These are phyloP conservation scores for Ambispora gerdemannii DNA, from an alignment of 192 early-diverging fungal species.

Conservation along the genomic window DNA sequence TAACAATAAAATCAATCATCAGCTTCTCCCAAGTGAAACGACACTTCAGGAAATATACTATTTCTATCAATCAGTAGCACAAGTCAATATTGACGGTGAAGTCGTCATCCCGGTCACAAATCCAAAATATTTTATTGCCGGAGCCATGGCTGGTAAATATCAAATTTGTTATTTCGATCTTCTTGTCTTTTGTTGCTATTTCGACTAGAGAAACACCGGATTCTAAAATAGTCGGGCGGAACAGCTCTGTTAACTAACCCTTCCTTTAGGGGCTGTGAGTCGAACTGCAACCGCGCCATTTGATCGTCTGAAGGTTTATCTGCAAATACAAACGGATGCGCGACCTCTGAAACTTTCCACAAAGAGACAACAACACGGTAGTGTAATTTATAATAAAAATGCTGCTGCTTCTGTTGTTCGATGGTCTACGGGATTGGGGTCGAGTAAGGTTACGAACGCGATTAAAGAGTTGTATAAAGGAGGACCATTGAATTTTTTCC, in stretches of 20 bases:
- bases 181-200: too few relatives aligned
- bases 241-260: not conserved
- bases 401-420: not conserved
- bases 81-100: constrained; percentile 67
- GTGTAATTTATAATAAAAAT: too few relatives aligned
- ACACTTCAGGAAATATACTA: constrained; percentile 61
- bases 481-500: constrained; percentile 65
- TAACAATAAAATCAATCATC: not conserved
- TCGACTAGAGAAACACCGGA: not conserved
- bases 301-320: constrained; percentile 68
- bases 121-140: constrained; percentile 63
- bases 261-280: constrained; percentile 48
- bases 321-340: constrained; percentile 30
- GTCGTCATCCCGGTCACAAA: constrained; percentile 56
- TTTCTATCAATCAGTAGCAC: constrained; percentile 57
- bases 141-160: constrained; percentile 64
- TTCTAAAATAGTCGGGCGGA: not conserved
- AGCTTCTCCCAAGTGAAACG: constrained; percentile 59
- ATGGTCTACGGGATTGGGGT: not conserved
- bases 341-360: constrained; percentile 32
- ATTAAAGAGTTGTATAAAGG: constrained; percentile 65
- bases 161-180: too few relatives aligned
- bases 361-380: too few relatives aligned
- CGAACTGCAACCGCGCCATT: constrained; percentile 68
- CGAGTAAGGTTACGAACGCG: constrained; percentile 25